A percentile compares a stretch with the other conserved stretches of the same genome.
Conservation (phyloP, 1,139 yeast genomes). For the Diutina mesorugosa region DNA sequence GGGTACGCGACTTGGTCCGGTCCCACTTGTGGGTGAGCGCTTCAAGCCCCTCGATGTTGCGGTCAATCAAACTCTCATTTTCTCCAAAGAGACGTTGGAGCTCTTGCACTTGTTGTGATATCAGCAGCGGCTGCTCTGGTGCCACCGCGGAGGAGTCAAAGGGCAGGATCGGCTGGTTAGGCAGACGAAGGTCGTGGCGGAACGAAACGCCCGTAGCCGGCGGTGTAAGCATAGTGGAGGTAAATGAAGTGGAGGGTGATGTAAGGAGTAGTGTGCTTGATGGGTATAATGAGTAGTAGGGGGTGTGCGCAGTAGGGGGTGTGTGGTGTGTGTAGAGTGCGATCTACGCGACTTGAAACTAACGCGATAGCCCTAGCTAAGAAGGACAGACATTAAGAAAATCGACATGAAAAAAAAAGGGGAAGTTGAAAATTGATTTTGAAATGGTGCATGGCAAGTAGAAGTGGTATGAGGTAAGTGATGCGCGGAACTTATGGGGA, state of each 20-base stretch:
- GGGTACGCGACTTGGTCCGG: background rate
- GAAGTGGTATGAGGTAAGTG: too few species aligned
- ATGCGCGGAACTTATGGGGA: too few species aligned
- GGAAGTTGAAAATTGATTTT: too few species aligned
- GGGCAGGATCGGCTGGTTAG: background rate
- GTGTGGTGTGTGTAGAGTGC: too few species aligned
- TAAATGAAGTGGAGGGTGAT: background rate
- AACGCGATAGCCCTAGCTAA: too few species aligned
- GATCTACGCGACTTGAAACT: too few species aligned
- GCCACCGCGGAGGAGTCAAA: background rate
- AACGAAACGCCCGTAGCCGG: background rate
- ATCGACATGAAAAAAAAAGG: too few species aligned
- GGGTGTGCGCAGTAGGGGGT: too few species aligned
- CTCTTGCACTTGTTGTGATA: background rate
- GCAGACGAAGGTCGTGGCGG: constrained; percentile 2
- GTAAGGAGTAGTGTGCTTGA: too few species aligned
- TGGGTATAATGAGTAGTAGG: too few species aligned
- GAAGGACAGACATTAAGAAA: too few species aligned
- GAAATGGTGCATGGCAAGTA: too few species aligned
- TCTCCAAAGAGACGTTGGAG: background rate
- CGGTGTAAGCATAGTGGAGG: background rate
- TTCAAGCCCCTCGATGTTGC: background rate
- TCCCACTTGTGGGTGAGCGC: background rate
- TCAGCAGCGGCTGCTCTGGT: background rate
- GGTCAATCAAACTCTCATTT: background rate